These are phyloP conservation scores for Borovskyia barvae DNA, from an alignment of 208 protist species.

Conservation along the genomic window DNA sequence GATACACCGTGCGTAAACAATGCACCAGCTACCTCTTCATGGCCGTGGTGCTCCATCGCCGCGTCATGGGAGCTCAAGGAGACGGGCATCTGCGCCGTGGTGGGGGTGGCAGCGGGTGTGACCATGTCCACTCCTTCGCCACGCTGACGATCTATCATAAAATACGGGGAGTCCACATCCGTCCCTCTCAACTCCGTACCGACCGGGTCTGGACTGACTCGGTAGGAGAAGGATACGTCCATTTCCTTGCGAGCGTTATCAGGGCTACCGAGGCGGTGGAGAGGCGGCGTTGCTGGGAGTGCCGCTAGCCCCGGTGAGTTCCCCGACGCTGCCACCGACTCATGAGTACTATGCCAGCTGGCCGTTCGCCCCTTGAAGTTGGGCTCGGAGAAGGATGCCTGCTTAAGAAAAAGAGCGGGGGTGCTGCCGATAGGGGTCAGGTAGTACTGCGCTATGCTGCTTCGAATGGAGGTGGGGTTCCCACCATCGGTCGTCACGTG, in stretches of 20 bases:
- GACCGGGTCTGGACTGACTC: not conserved
- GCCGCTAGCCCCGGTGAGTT: not conserved
- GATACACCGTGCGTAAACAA: not conserved
- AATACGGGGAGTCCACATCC: not conserved
- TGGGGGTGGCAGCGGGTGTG: not conserved
- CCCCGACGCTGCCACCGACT: not conserved
- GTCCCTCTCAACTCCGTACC: not conserved
- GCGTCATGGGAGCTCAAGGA: no score
- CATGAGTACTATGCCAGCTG: slow-evolving; percentile 8
- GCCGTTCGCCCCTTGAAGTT: slow-evolving; percentile 17
- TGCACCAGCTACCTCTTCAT: no score
- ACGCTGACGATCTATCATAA: not conserved
- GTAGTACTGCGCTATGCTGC: slow-evolving; percentile 17
- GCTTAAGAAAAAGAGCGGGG: slow-evolving; percentile 1
- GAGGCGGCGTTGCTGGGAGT: not conserved
- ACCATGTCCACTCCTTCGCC: no score
- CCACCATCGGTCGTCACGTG: not conserved
- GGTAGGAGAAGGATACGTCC: not conserved
- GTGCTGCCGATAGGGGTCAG: slow-evolving; percentile 21
- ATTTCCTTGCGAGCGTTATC: not conserved
- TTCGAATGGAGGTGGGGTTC: not conserved
- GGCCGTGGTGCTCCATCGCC: no score
- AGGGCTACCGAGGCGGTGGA: not conserved
- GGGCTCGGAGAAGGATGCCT: slow-evolving; percentile 7
- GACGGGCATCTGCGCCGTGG: not conserved